A percentile compares a stretch with the other conserved stretches of the same genome.
These are phyloP conservation scores for Triadica sebifera DNA, from an alignment of 345 rosid species.

Conservation along the genomic window DNA sequence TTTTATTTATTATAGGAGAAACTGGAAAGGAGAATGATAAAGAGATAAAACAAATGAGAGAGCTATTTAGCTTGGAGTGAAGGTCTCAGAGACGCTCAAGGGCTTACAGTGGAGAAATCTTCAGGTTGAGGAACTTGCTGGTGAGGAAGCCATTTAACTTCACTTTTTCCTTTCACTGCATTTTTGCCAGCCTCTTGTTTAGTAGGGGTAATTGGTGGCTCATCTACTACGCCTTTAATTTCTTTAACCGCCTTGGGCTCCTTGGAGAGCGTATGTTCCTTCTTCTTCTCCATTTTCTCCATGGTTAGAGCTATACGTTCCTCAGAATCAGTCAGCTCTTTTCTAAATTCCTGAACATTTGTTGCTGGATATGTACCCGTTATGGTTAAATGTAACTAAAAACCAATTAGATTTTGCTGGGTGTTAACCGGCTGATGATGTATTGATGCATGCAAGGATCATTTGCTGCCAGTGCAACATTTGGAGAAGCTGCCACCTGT, in stretches of 20 bases:
- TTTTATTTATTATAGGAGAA: background rate
- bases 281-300: constrained; percentile 12
- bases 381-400: too few relatives aligned
- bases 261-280: background rate
- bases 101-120: constrained; percentile 32
- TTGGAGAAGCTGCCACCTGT: too few relatives aligned
- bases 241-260: constrained; percentile 17
- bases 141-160: constrained; percentile 29
- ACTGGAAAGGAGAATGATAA: background rate
- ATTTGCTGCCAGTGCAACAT: background rate
- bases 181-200: background rate
- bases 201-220: background rate
- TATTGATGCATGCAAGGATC: background rate
- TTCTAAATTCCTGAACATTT: too few relatives aligned
- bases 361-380: background rate
- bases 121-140: constrained; percentile 39
- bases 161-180: background rate
- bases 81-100: constrained; percentile 33
- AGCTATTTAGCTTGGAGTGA: background rate
- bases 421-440: background rate
- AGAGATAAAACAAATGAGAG: too few relatives aligned
- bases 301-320: background rate
- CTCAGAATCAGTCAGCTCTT: background rate
- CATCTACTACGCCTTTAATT: constrained; percentile 31
- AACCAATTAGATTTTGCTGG: too few relatives aligned